Evolutionary conservation across 805 yeast species (phyloP), one percentile per base, ranked within the genome.

Genomic region (Cyberlindnera japonica): DNA sequence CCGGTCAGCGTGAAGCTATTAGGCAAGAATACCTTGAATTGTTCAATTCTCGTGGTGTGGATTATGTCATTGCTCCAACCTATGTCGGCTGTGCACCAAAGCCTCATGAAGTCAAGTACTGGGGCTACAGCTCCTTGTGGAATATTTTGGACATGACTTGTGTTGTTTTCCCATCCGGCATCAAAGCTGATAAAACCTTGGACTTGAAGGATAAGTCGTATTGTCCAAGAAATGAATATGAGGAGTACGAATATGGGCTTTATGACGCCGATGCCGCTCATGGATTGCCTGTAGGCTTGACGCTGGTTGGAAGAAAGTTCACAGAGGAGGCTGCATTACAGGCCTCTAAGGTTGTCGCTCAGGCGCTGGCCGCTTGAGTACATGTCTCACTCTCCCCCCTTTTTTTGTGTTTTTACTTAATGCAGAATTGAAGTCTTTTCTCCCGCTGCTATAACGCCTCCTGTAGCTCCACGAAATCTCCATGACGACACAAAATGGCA

Each of bases 101-200:
- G 39, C 76, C 83, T 17, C 75, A 73, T 35, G 68, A 72, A 37
- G 72, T 82, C 6, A 75, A 74, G 58, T 82, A 82, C 62, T 85
- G 93, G 90, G 83, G 90, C 4, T 85, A 85, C 67, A 83, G 91
- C 6, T 65, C 88, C 3, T 69, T 82, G 47, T 85, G 79, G 75
- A 84, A 84, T 63, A 56, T 83, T 43, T 61, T 83, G 47, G 95
- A 85, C 59, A 69, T 77, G 54, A 89, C 95, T 30, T 75, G 80
- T 28, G 74, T 81, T 45, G 69, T 72, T 2, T 67, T 77, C 63
- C 88, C 83, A 52, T 72, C 86, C 5, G 50, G 50, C 17, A 25
- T 45, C 19, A 34, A 14, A 23, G 54, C 48, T 13, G 79, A 79
- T 53, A 51, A 64, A 20, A 43, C 47, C 5, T 44, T 72, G 33